phyloP scores from a whole-genome alignment of 352 stramenopile species.

The Pythium utonaiense region DNA sequence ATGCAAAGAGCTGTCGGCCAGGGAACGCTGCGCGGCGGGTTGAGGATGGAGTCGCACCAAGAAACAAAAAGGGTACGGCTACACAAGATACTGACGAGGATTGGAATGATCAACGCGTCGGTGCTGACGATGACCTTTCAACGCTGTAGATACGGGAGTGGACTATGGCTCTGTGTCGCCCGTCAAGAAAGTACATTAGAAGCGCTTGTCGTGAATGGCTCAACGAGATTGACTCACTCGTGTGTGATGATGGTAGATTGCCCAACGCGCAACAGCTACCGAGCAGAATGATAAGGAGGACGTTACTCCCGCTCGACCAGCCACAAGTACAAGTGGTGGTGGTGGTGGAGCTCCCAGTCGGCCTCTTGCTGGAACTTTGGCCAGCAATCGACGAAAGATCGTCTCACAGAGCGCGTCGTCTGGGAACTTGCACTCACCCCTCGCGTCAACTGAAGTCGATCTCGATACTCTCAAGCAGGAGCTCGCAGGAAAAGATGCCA shows the following conservation, averaged over 20 bases:
- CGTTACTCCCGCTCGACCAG: background rate
- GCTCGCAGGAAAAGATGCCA: conserved; percentile 31
- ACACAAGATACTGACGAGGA: too few species aligned
- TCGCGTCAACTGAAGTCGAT: conserved; percentile 28
- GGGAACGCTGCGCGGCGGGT: conserved; percentile 43
- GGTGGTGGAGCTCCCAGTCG: background rate
- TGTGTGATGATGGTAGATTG: background rate
- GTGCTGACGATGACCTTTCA: background rate
- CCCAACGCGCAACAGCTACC: background rate
- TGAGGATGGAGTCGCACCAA: conserved; percentile 43
- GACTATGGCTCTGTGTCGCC: background rate
- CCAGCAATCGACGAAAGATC: conserved; percentile 59
- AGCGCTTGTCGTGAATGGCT: too few species aligned
- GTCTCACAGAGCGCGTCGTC: conserved; percentile 21
- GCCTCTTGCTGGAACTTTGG: conserved; percentile 35
- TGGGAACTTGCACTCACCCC: conserved; percentile 36
- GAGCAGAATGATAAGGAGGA: conserved; percentile 1
- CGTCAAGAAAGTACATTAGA: conserved; percentile 16
- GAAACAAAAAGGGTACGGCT: conserved; percentile 59
- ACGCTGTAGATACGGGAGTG: conserved; percentile 1
- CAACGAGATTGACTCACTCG: too few species aligned
- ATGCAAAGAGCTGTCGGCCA: conserved; percentile 54
- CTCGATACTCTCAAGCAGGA: conserved; percentile 30
- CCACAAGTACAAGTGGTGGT: background rate
- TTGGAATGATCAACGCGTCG: too few species aligned